Conservation (phyloP, 176 grass and related monocot species). For the Bothriochloa decipiens region DNA sequence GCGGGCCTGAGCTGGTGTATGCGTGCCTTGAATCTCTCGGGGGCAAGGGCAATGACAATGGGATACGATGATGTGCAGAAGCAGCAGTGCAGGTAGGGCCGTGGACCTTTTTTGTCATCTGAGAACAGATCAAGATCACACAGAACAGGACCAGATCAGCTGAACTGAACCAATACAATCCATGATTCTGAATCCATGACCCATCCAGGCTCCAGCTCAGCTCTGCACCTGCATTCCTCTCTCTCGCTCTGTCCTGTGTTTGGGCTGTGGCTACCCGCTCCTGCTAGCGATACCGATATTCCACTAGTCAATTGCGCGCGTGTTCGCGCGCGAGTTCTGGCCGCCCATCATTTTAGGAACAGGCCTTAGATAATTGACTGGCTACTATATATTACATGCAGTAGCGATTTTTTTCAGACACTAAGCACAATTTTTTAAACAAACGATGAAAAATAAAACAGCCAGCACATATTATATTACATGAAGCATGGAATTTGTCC, state of each 20-base stretch:
- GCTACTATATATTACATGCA: too few species aligned
- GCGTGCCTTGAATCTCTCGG: not conserved
- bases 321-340: too few species aligned
- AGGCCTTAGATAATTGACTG: too few species aligned
- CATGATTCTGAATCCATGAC: constrained; percentile 41
- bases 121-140: not conserved
- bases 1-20: constrained; percentile 5
- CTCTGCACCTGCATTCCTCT: not conserved
- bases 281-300: constrained; percentile 23
- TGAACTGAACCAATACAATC: constrained; percentile 52
- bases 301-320: constrained; percentile 25
- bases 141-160: constrained; percentile 25
- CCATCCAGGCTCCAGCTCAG: constrained; percentile 15
- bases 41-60: not conserved
- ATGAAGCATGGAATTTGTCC: too few species aligned
- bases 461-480: too few species aligned
- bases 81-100: constrained; percentile 9
- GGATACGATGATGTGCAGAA: constrained; percentile 18
- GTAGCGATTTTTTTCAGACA: too few species aligned
- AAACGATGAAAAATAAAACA: too few species aligned
- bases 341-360: too few species aligned
- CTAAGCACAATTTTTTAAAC: too few species aligned
- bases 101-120: not conserved
- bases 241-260: not conserved
- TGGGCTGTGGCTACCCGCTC: not conserved